phyloP scores from a whole-genome alignment of 495 filamentous ascomycete species.

The Hypoxylon crocopeplum region DNA sequence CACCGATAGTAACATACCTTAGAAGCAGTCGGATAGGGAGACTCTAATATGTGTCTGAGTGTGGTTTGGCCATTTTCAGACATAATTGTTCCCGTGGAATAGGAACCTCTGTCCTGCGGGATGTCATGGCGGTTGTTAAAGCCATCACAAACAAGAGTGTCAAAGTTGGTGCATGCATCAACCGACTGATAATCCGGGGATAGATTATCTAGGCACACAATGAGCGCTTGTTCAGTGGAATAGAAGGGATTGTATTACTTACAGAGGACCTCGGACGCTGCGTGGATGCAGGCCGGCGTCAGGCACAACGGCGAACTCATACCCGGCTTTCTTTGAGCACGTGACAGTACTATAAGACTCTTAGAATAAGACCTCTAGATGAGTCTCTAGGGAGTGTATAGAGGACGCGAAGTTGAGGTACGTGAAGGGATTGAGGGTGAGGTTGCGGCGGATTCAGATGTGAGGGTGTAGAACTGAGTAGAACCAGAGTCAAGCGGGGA shows the following conservation, averaged over 20 bases:
- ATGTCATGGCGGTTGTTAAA: conserved; percentile 71
- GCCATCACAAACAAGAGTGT: conserved; percentile 70
- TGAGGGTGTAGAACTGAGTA: neutral
- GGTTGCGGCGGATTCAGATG: neutral
- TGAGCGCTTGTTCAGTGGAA: conserved; percentile 11
- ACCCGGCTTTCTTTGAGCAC: conserved; percentile 27
- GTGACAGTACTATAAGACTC: conserved; percentile 37
- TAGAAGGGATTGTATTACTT: conserved; percentile 13
- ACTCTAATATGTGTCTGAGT: conserved; percentile 70
- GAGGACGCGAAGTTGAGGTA: conserved; percentile 1
- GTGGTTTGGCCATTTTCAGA: conserved; percentile 62
- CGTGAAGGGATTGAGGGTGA: neutral
- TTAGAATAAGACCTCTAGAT: conserved; percentile 16
- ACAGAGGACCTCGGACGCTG: conserved; percentile 70
- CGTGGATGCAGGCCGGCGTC: conserved; percentile 63
- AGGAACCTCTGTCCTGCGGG: conserved; percentile 67
- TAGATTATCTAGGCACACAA: conserved; percentile 53
- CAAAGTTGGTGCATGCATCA: conserved; percentile 74
- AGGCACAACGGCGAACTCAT: conserved; percentile 38
- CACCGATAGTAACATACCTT: conserved; percentile 28
- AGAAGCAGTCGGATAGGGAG: conserved; percentile 56
- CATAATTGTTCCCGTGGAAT: conserved; percentile 66
- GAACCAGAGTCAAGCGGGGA: neutral
- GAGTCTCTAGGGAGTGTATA: neutral
- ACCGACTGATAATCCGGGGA: conserved; percentile 67